A percentile compares a stretch with the other conserved stretches of the same genome.
Evolutionary conservation across 2,329 filamentous ascomycete genomes (phyloP).

Genomic region (Colletotrichum caudatum): DNA sequence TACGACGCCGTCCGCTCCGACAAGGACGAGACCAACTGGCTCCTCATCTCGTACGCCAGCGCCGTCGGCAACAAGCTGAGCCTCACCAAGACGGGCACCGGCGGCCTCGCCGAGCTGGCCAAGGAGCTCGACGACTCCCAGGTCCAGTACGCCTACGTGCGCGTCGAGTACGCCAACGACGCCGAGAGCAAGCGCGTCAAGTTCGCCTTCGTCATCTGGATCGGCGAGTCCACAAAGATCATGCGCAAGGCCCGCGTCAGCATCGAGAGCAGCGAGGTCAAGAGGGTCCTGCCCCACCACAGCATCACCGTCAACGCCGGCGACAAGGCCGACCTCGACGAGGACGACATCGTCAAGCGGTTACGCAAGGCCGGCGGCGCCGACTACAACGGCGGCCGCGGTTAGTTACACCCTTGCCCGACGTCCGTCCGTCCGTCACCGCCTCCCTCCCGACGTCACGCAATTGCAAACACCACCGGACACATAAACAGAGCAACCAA

Average conservation of each 20-base stretch:
- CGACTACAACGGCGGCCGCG: slow-evolving; percentile 76
- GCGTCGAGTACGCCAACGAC: slow-evolving; percentile 78
- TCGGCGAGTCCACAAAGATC: slow-evolving; percentile 72
- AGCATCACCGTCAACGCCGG: slow-evolving; percentile 73
- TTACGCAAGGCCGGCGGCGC: slow-evolving; percentile 76
- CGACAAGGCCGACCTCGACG: slow-evolving; percentile 70
- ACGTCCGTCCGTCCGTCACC: not conserved
- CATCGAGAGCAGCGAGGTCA: slow-evolving; percentile 75
- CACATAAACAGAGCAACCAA: not conserved
- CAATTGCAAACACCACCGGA: not conserved
- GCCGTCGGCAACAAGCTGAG: slow-evolving; percentile 67
- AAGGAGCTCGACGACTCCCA: slow-evolving; percentile 66
- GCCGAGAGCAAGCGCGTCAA: slow-evolving; percentile 76
- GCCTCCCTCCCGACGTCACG: not conserved
- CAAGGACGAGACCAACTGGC: slow-evolving; percentile 75
- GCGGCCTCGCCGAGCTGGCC: slow-evolving; percentile 71
- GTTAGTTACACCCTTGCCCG: slow-evolving; percentile 48
- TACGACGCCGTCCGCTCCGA: slow-evolving; percentile 77
- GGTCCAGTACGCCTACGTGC: slow-evolving; percentile 75
- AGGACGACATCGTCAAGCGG: slow-evolving; percentile 70
- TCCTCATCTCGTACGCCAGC: slow-evolving; percentile 72
- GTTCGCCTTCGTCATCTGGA: slow-evolving; percentile 77
- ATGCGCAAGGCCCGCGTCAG: slow-evolving; percentile 78
- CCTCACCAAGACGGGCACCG: slow-evolving; percentile 69
- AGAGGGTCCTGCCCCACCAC: slow-evolving; percentile 72